These are phyloP conservation scores for Chaetomiaceae sp. DNA, from an alignment of 2,329 filamentous ascomycete genomes.

Conservation along the genomic window DNA sequence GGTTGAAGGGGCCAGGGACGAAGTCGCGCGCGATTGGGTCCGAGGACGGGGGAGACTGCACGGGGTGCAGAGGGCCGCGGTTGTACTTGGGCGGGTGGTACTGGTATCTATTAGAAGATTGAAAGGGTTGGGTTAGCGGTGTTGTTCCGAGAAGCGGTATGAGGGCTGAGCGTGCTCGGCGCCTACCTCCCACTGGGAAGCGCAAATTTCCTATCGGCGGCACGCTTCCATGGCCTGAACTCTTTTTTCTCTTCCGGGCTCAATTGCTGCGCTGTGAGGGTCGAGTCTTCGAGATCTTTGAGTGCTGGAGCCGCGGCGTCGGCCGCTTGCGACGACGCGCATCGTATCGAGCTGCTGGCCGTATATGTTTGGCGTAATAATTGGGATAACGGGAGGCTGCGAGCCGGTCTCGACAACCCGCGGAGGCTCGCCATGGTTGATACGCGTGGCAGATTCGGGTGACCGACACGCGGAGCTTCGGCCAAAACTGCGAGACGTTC, in stretches of 20 bases:
- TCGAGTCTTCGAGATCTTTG: slow-evolving; percentile 51
- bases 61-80: slow-evolving; percentile 86
- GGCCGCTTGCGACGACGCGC: slow-evolving; percentile 44
- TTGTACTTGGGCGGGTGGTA: slow-evolving; percentile 93
- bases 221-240: slow-evolving; percentile 39
- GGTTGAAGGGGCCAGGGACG: slow-evolving; percentile 83
- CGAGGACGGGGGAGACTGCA: slow-evolving; percentile 81
- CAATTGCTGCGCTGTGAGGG: slow-evolving; percentile 42
- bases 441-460: slow-evolving; percentile 2
- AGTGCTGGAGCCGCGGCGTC: slow-evolving; percentile 32
- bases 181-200: slow-evolving; percentile 47
- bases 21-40: slow-evolving; percentile 86
- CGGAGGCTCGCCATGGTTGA: slow-evolving; percentile 27
- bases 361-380: slow-evolving; percentile 21
- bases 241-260: slow-evolving; percentile 37
- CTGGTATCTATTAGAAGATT: slow-evolving; percentile 65
- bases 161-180: slow-evolving; percentile 20
- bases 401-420: slow-evolving; percentile 24
- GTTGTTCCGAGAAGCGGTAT: slow-evolving; percentile 23
- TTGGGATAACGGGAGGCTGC: slow-evolving; percentile 25
- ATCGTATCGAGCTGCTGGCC: slow-evolving; percentile 36
- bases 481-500: slow-evolving; percentile 14
- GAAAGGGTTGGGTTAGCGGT: slow-evolving; percentile 15
- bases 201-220: slow-evolving; percentile 33
- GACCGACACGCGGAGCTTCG: slow-evolving; percentile 16